Percentiles rank a stretch among this genome's conserved stretches.
Evolutionary conservation across 768 basidiomycete genomes (phyloP).

Genomic region (Macrolepiota albuminosa): DNA sequence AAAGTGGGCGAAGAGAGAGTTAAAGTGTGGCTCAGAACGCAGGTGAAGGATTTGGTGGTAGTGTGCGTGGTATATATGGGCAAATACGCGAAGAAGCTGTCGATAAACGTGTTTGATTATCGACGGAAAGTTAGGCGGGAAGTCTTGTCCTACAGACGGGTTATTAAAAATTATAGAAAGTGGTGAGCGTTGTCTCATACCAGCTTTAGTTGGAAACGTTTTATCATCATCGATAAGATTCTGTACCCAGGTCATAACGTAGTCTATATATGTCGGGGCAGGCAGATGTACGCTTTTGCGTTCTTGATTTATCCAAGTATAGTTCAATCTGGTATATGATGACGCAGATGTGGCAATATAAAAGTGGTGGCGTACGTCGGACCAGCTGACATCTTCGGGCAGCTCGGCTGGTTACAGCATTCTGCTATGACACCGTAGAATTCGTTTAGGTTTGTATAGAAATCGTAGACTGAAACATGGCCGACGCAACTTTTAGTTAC

Average conservation of each 20-base stretch:
- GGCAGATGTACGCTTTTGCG: slow-evolving; percentile 89
- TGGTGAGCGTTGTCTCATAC: slow-evolving; percentile 41
- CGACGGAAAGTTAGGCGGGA: slow-evolving; percentile 82
- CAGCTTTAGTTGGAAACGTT: slow-evolving; percentile 92
- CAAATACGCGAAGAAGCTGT: slow-evolving; percentile 94
- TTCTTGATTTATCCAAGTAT: slow-evolving; percentile 97
- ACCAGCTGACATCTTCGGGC: slow-evolving; percentile 93
- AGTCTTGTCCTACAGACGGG: slow-evolving; percentile 68
- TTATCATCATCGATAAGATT: slow-evolving; percentile 91
- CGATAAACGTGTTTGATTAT: slow-evolving; percentile 95
- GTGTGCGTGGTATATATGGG: slow-evolving; percentile 97
- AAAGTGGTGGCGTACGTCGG: slow-evolving; percentile 54
- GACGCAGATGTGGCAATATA: slow-evolving; percentile 4
- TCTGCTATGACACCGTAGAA: slow-evolving; percentile 96
- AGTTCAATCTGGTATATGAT: slow-evolving; percentile 63
- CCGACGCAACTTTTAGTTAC: slow-evolving; percentile 1
- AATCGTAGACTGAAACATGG: slow-evolving; percentile 82
- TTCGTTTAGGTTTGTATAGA: slow-evolving; percentile 94
- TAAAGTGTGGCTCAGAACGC: slow-evolving; percentile 92
- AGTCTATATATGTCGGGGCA: slow-evolving; percentile 97
- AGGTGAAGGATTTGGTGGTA: slow-evolving; percentile 90
- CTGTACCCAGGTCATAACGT: slow-evolving; percentile 98
- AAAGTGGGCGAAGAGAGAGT: slow-evolving; percentile 97
- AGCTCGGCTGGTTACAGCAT: slow-evolving; percentile 86
- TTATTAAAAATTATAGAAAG: background rate